Evolutionary conservation across 2,329 filamentous ascomycete species (phyloP).

Genomic region (Monilinia fructicola): DNA sequence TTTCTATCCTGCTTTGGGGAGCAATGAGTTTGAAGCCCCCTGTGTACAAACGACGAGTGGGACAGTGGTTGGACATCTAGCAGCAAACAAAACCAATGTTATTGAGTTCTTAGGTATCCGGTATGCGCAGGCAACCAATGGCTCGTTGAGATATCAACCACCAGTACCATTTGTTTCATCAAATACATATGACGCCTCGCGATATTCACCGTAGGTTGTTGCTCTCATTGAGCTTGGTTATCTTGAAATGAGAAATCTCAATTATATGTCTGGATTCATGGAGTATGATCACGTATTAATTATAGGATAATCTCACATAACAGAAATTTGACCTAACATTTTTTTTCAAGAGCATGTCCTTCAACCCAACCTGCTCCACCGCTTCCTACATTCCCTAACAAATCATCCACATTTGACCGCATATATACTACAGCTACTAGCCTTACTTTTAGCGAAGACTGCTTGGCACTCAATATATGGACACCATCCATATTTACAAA

Average conservation of each 20-base stretch:
- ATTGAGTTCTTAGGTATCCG: conserved; percentile 45
- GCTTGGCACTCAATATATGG: conserved; percentile 45
- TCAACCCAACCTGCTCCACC: conserved; percentile 3
- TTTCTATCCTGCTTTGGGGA: neutral
- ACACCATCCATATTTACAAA: conserved; percentile 39
- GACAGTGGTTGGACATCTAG: conserved; percentile 33
- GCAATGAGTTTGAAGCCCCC: no score
- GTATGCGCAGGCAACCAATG: conserved; percentile 44
- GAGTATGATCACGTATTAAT: neutral
- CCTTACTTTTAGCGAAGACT: conserved; percentile 40
- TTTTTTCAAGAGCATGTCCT: conserved; percentile 3
- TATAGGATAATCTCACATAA: neutral
- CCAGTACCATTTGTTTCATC: conserved; percentile 21
- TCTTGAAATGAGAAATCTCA: no score
- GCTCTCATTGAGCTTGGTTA: neutral
- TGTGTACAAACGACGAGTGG: conserved; percentile 35
- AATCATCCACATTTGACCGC: conserved; percentile 4
- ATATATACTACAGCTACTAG: conserved; percentile 9
- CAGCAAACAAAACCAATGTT: conserved; percentile 29
- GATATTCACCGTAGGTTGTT: conserved; percentile 4
- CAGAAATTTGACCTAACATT: neutral
- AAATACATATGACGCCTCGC: conserved; percentile 6
- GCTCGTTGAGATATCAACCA: conserved; percentile 42
- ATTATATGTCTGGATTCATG: neutral
- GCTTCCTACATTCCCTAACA: neutral